Evolutionary conservation across 441 rosid species (phyloP), one percentile per base, ranked within the genome.

Genomic region (Gossypium trilobum): DNA sequence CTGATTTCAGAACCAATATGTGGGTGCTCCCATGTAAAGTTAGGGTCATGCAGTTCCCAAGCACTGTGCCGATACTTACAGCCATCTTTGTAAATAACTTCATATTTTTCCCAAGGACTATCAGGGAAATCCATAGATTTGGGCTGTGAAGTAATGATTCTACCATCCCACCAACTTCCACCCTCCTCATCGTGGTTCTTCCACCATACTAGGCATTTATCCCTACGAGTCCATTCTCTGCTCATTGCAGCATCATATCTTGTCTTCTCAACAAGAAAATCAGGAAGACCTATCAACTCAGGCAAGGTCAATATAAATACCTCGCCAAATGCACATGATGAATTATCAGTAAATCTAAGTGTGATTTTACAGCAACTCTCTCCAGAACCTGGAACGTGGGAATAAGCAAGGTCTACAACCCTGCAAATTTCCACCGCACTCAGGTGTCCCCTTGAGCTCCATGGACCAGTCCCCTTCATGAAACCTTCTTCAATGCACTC

Each of bases 91-190:
- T 90, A 90, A 33, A 16, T 77, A 42, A 90, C 80, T 20, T 11
- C 54, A 70, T 83, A 90, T 71, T 85, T 85, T 73, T 90, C 95
- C 95, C 95, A 90, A 29, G 92, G 95, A 82, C 91, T 87, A 74
- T 84, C 83, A 17, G 91, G 89, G 71, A 87, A 88, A 9, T 90
- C 89, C 33, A 17, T 31, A 36, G 91, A 85, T 74, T 84, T 88
- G 33, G 84, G 79, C 72, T 73, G 75, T 7, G 81, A 65, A 74
- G 87, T 68, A 54, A 79, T 63, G 56, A 90, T 87, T 75, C 76
- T 82, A 74, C 95, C 92, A 23, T 77, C 83, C 92, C 92, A 90
- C 95, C 91, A 90, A 64, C 72, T 75, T 58, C 92, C 95, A 50
- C 85, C 88, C 54, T 78, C 87, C 48, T 77, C 87, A 55, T 78